Percentiles rank a stretch among this genome's conserved stretches.
These are phyloP conservation scores for Nicotiana noctiflora DNA, from an alignment of 257 asterid genomes.

Conservation along the genomic window DNA sequence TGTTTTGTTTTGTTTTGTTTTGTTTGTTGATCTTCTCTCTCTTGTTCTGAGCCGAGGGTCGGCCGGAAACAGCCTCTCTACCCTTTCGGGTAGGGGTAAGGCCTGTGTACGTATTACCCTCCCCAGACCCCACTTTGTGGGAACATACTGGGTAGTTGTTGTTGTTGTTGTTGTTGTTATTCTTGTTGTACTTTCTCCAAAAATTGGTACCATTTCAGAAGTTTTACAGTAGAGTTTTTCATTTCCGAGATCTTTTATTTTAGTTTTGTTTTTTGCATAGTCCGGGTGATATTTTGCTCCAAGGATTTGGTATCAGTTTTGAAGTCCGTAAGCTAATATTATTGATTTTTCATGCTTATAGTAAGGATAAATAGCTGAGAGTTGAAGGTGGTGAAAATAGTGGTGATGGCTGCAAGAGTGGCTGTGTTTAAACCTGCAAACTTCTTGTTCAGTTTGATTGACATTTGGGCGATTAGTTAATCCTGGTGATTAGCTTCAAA, in stretches of 20 bases:
- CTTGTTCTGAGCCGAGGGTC: too few relatives aligned
- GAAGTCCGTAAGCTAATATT: not conserved
- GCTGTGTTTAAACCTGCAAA: not conserved
- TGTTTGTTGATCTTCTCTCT: too few relatives aligned
- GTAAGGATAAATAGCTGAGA: not conserved
- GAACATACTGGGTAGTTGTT: too few relatives aligned
- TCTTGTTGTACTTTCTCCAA: not conserved
- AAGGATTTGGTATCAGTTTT: not conserved
- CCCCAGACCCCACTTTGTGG: too few relatives aligned
- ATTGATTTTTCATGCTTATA: too few relatives aligned
- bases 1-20: too few relatives aligned
- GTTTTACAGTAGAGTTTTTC: not conserved
- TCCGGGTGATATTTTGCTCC: not conserved
- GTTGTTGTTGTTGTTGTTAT: too few relatives aligned
- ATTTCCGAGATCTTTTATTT: not conserved
- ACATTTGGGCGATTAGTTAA: not conserved
- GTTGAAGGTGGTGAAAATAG: too few relatives aligned
- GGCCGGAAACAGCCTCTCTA: too few relatives aligned
- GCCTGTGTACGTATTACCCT: too few relatives aligned
- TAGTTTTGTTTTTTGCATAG: not conserved
- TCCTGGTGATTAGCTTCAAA: not conserved
- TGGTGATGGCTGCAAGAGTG: too few relatives aligned
- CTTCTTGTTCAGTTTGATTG: not conserved
- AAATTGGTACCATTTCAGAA: not conserved
- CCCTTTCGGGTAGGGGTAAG: too few relatives aligned